Evolutionary conservation across 2,329 filamentous ascomycete genomes (phyloP).

Genomic region (Fusarium nisikadoi): DNA sequence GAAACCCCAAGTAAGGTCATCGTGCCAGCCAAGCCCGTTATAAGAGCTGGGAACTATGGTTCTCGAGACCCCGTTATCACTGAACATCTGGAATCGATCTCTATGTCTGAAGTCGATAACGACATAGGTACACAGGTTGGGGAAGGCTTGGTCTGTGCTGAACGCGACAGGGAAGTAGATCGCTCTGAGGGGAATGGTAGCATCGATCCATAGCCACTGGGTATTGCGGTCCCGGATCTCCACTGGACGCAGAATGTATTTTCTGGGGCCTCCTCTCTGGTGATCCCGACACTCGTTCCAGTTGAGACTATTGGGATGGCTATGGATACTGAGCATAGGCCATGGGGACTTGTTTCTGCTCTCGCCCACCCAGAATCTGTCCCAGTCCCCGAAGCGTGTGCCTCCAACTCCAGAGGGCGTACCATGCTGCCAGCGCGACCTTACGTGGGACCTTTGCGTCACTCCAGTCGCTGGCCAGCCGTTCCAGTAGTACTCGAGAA

Average conservation of each 20-base stretch:
- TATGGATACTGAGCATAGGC: neutral
- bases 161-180: constrained; percentile 1
- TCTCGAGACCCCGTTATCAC: fast-evolving
- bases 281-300: constrained; percentile 16
- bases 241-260: constrained; percentile 17
- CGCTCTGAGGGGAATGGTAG: neutral
- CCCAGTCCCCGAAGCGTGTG: neutral
- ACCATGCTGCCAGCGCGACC: neutral
- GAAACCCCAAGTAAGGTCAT: neutral
- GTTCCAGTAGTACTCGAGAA: constrained; percentile 18
- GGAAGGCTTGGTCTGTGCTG: neutral
- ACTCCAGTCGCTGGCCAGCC: neutral
- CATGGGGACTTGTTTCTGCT: neutral
- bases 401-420: fast-evolving
- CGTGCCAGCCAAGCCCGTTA: neutral
- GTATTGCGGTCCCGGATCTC: fast-evolving
- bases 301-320: constrained; percentile 5
- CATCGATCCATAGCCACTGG: constrained; percentile 20
- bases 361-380: constrained; percentile 4
- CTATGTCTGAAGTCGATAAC: constrained; percentile 18
- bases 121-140: neutral
- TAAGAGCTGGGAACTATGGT: fast-evolving
- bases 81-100: fast-evolving
- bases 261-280: neutral
- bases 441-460: neutral